Percentiles rank a stretch among this genome's conserved stretches.
These are phyloP conservation scores for Paraphaeosphaeria minitans DNA, from an alignment of 2,329 filamentous ascomycete genomes.

Conservation along the genomic window DNA sequence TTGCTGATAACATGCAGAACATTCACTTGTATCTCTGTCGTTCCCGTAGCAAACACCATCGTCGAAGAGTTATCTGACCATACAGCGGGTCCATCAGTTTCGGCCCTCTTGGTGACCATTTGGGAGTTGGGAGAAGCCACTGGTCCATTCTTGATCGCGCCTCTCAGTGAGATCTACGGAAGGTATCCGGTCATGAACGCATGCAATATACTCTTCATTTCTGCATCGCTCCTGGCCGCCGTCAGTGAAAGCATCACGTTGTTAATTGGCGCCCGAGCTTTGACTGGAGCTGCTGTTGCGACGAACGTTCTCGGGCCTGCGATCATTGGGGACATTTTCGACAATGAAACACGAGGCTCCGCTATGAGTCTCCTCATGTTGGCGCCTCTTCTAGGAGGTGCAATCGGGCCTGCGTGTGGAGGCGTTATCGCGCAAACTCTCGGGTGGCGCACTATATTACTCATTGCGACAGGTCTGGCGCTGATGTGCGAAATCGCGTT, in stretches of 20 bases:
- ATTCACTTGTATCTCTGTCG: conserved; percentile 47
- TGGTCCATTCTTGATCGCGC: conserved; percentile 42
- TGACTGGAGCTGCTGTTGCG: conserved; percentile 53
- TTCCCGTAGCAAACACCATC: conserved; percentile 39
- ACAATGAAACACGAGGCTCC: conserved; percentile 61
- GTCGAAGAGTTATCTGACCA: conserved; percentile 38
- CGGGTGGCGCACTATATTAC: conserved; percentile 62
- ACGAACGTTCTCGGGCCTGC: conserved; percentile 65
- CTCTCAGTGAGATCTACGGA: conserved; percentile 41
- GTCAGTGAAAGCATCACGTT: conserved; percentile 45
- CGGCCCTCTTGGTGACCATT: conserved; percentile 42
- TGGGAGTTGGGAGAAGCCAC: conserved; percentile 46
- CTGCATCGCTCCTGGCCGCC: conserved; percentile 48
- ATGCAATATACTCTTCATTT: conserved; percentile 54
- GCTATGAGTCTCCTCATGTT: conserved; percentile 64
- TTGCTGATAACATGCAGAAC: conserved; percentile 32
- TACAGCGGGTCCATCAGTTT: conserved; percentile 29
- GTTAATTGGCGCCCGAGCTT: conserved; percentile 51
- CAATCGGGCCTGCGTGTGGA: conserved; percentile 61
- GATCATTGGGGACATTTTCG: conserved; percentile 68
- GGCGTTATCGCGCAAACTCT: conserved; percentile 60
- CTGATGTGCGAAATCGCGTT: conserved; percentile 58
- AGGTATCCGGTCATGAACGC: conserved; percentile 40
- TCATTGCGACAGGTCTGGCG: conserved; percentile 57
- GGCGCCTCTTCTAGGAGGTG: conserved; percentile 63